Base-by-base conservation (phyloP, 2,329 filamentous ascomycete species). In the Verticillium longisporum region DNA sequence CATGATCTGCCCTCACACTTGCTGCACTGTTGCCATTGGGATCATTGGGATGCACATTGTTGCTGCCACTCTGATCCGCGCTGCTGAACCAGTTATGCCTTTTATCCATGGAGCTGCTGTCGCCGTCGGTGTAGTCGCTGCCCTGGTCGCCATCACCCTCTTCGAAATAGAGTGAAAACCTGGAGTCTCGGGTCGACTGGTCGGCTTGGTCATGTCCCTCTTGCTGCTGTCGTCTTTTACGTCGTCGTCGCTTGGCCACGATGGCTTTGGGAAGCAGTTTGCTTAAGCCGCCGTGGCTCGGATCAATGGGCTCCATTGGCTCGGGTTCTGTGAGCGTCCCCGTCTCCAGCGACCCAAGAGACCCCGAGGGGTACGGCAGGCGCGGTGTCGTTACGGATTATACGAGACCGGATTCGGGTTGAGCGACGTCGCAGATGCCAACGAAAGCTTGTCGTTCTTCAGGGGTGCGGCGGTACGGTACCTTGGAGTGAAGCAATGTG, bases 231-330 rank as follows among this genome's bases (percentile, higher is more conserved):
- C 65, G 77, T 71, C 68, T 80, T 68, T 64, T 73, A 70, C 65
- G 73, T 45, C 76, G 76, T 56, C 80, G 77, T 56, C 80, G 78
- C 68, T 80, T 82, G 56, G 76, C 75, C 33, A 74, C 72, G 60
- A 86, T 77, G 41, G 77, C 75, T 68, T 81, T 83, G 58, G 82
- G 78, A 38, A 87, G 71, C 34, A 86, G 75, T 72, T 83, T 85
- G 61, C 75, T 77, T 54, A 84, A 71, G 13, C 75, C 74, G 64
- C 70, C 75, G 60, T 62, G 57, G 57, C 59, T 58, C 26, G 56
- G 10, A 21, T 50, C 21, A 36, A 15, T 21, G 21, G 45, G 38
- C 37, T 53, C 45, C 45, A 53, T 53, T 53, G 18, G 45, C 18
- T 53, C 45, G 45, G 3, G 10, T 11, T 11, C 11, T 15, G 15